Evolutionary conservation across 169 alveolate species (phyloP).

Genomic region (Plasmodium berghei): DNA sequence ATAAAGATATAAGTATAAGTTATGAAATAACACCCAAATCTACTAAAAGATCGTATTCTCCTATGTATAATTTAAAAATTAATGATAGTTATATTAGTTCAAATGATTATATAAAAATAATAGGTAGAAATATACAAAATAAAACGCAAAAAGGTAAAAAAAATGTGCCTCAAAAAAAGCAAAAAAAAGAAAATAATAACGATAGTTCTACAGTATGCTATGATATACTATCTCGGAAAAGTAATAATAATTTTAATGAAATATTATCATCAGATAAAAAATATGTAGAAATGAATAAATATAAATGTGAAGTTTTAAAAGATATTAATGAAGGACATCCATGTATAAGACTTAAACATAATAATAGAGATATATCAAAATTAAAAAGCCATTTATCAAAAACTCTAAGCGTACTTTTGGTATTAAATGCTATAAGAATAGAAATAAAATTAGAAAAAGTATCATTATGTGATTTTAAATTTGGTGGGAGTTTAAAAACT

Average conservation of each 20-base stretch:
- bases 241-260: constrained; percentile 10
- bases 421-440: constrained; percentile 59
- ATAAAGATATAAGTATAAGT: constrained; percentile 39
- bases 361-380: constrained; percentile 67
- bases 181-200: constrained; percentile 22
- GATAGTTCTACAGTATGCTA: constrained; percentile 14
- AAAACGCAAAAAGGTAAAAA: constrained; percentile 44
- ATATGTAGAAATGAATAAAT: constrained; percentile 35
- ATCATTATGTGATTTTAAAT: constrained; percentile 44
- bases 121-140: constrained; percentile 55
- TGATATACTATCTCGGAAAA: constrained; percentile 13
- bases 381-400: constrained; percentile 52
- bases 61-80: constrained; percentile 55
- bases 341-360: constrained; percentile 68
- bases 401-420: constrained; percentile 53
- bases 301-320: constrained; percentile 59
- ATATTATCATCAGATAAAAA: constrained; percentile 48
- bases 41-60: constrained; percentile 62
- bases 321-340: constrained; percentile 71
- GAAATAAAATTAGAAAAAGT: constrained; percentile 65
- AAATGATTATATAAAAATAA: constrained; percentile 54
- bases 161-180: not conserved
- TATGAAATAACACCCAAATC: constrained; percentile 60
- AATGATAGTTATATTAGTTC: constrained; percentile 54
- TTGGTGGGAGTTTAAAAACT: constrained; percentile 70